Percentiles rank a stretch among this genome's conserved stretches.
phyloP scores from a whole-genome alignment of 116 monocot species.

The Dioscorea cayenensis region DNA sequence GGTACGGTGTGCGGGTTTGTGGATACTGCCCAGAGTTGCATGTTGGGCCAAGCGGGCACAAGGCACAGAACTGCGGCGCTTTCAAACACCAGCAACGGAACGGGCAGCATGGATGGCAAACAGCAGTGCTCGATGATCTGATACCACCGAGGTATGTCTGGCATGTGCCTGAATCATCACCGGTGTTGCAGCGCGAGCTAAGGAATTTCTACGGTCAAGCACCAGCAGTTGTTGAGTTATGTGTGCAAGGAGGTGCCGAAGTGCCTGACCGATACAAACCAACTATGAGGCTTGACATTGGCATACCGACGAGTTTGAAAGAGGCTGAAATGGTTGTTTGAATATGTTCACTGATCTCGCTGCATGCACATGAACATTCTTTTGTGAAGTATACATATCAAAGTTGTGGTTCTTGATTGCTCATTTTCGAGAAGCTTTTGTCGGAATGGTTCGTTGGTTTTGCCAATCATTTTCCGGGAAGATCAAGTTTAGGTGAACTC shows the following conservation, averaged over 20 bases:
- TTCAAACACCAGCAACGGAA: slow-evolving; percentile 95
- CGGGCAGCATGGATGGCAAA: slow-evolving; percentile 97
- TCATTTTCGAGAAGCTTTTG: no score
- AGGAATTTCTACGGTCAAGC: slow-evolving; percentile 92
- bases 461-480: no score
- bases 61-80: slow-evolving; percentile 91
- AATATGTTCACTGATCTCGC: slow-evolving; percentile 1
- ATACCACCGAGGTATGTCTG: slow-evolving; percentile 91
- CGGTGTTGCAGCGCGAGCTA: slow-evolving; percentile 58
- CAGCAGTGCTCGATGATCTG: slow-evolving; percentile 75
- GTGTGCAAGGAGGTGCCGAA: slow-evolving; percentile 66
- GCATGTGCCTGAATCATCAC: slow-evolving; percentile 67
- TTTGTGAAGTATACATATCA: no score
- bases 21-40: slow-evolving; percentile 98
- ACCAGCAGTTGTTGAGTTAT: slow-evolving; percentile 90
- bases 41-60: slow-evolving; percentile 77
- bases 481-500: no score
- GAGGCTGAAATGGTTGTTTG: slow-evolving; percentile 98
- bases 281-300: slow-evolving; percentile 89
- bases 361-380: neutral
- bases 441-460: no score
- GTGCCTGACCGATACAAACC: slow-evolving; percentile 75
- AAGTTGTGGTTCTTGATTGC: no score
- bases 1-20: slow-evolving; percentile 82
- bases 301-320: slow-evolving; percentile 59